Base-by-base conservation (phyloP, 176 grass and related monocot species). In the Rhynchospora pubera region DNA sequence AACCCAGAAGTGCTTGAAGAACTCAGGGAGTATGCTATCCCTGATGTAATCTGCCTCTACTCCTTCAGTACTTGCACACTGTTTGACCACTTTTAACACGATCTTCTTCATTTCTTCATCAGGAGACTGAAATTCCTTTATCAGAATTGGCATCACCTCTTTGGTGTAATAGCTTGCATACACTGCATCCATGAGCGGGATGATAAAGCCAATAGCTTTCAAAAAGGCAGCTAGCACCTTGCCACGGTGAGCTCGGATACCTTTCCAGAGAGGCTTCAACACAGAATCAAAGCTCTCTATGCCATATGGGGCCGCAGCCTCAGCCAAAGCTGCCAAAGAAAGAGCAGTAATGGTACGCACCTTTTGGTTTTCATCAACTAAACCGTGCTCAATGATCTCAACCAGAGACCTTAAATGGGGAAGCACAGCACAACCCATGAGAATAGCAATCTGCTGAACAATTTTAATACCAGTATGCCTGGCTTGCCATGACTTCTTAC, bases 81-180 rank as follows among this genome's bases (percentile, higher is more conserved):
- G 96, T 86, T 95, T 93, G 16, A 99, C 92, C 81, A 99, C 96
- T 86, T 99, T 99, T 6, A 99, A 62, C 62, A 99, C 96, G 80
- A 99, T 99, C 86, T 95, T 99, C 70, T 99, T 99, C 92, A 95
- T 99, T 87, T 99, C 96, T 83, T 99, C 91, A 83, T 99, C 96
- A 84, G 96, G 96, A 48, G 96, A 99, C 80, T 99, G 92, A 53
- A 99, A 99, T 71, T 99, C 96, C 65, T 93, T 89, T 70, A 99
- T 99, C 14, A 99, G 85, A 58, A 99, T 86, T 62, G 85, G 81
- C 96, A 99, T 95, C 48, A 99, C 96, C 86, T 93, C 96, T 63
- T 95, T 94, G 14, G 96, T 99, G 83, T 99, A 95, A 87, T 95
- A 99, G 87, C 96, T 95, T 61, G 92, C 92, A 87, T 99, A 95